Evolutionary conservation across 495 filamentous ascomycete species (phyloP), one percentile per base, ranked within the genome.

Genomic region (Neurospora hispaniola): DNA sequence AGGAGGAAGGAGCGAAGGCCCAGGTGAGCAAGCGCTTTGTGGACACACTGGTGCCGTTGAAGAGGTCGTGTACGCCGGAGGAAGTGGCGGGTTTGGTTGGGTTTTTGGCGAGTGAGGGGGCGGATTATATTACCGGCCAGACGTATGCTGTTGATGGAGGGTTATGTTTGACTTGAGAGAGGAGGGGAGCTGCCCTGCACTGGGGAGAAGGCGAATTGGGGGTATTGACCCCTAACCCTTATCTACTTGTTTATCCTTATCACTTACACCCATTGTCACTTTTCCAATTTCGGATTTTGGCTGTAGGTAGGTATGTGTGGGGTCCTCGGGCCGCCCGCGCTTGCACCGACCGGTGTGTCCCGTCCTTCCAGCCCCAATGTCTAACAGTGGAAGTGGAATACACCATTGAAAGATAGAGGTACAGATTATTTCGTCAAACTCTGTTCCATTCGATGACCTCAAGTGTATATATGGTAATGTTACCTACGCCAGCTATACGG

Each of bases 101-200:
- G 42, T 91, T 86, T 73, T 73, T 91, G 75, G 86, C 84, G 2
- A 83, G 86, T 12, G 76, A 75, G 6, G 86, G 88, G 73, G 85
- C 84, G 69, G 85, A 90, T 71, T 90, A 86, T 75, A 80, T 90
- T 71, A 91, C 89, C 0, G 89, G 89, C 0, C 88, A 91, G 81
- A 90, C 88, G 16, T 80, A 87, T 71, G 71, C 91, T 14, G 84
- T 91, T 14, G 89, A 91, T 80, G 89, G 89, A 2, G 89, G 89
- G 0, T 86, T 90, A 69, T 72, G 87, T 20, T 87, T 85, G 41
- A 81, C 77, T 2, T 83, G 71, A 78, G 9, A 27, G 46, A 54
- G 9, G 3, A n/a, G 43, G 18, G 18, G 18, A 5, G 41, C 27
- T 31, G 27, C 27, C 27, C 27, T 31, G 23, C 23, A 23, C 23